Percentiles rank a stretch among this genome's conserved stretches.
Evolutionary conservation across 441 rosid species (phyloP).

Genomic region (Pelargonium citronellum): DNA sequence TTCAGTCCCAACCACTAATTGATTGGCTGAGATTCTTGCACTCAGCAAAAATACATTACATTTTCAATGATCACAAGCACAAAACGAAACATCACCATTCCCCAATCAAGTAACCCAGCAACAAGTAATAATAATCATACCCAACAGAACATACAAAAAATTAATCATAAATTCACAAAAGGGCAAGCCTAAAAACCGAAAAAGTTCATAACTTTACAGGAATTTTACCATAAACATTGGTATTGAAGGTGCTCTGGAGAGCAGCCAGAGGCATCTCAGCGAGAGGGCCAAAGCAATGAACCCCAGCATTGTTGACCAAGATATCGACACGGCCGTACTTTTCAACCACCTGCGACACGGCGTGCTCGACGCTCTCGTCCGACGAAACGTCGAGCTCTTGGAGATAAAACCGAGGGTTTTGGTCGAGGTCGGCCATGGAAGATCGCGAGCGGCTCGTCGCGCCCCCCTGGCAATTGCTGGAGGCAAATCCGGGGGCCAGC

Average conservation of each 20-base stretch:
- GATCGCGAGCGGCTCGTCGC: conserved; percentile 63
- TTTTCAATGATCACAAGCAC: too few species aligned
- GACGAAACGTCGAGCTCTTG: conserved; percentile 74
- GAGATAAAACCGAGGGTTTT: conserved; percentile 49
- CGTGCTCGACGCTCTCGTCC: conserved; percentile 45
- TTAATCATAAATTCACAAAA: neutral
- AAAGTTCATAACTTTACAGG: neutral
- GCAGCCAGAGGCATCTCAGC: conserved; percentile 67
- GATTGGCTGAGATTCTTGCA: too few species aligned
- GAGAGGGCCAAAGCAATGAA: conserved; percentile 73
- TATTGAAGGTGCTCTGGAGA: conserved; percentile 50
- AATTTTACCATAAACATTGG: conserved; percentile 64
- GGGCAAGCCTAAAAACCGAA: neutral
- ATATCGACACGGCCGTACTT: conserved; percentile 65
- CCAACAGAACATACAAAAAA: neutral
- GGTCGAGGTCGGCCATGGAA: conserved; percentile 62
- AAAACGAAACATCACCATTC: too few species aligned
- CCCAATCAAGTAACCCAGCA: too few species aligned
- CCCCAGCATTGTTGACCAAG: conserved; percentile 76
- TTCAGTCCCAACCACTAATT: too few species aligned
- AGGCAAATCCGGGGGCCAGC: conserved; percentile 64
- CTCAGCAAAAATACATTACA: too few species aligned
- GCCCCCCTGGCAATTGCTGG: conserved; percentile 55
- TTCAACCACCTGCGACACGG: conserved; percentile 43
- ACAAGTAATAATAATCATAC: too few species aligned